Conservation (phyloP, 371 early-diverging fungal species). For the Mucor circinelloides region DNA sequence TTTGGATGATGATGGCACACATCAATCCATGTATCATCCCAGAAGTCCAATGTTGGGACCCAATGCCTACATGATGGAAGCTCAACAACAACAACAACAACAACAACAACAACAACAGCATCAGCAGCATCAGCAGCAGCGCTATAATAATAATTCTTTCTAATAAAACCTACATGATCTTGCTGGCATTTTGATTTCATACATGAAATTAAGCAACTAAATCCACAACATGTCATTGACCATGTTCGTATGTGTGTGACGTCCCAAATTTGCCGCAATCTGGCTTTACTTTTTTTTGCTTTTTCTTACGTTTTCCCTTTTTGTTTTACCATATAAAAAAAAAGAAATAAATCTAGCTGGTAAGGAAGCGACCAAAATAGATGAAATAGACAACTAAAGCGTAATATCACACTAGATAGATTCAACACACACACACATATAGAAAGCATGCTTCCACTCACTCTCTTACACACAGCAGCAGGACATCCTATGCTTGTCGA, state of each 20-base stretch:
- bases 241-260: not conserved
- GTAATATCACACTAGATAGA: not conserved
- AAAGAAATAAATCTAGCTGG: not conserved
- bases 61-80: constrained; percentile 6
- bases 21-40: constrained; percentile 18
- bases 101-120: constrained; percentile 9
- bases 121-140: constrained; percentile 4
- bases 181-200: no score
- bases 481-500: constrained; percentile 97
- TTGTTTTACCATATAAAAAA: not conserved
- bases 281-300: not conserved
- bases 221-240: not conserved
- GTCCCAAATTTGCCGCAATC: not conserved
- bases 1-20: constrained; percentile 12
- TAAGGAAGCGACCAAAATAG: not conserved
- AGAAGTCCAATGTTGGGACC: constrained; percentile 18
- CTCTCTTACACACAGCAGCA: constrained; percentile 85
- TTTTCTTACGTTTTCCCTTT: constrained; percentile 7
- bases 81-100: constrained; percentile 9
- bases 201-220: no score
- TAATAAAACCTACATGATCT: not conserved
- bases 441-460: constrained; percentile 80
- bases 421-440: not conserved
- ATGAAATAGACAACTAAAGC: not conserved
- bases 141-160: not conserved